Conservation (phyloP, 768 basidiomycete genomes). For the Grammothele lineata region DNA sequence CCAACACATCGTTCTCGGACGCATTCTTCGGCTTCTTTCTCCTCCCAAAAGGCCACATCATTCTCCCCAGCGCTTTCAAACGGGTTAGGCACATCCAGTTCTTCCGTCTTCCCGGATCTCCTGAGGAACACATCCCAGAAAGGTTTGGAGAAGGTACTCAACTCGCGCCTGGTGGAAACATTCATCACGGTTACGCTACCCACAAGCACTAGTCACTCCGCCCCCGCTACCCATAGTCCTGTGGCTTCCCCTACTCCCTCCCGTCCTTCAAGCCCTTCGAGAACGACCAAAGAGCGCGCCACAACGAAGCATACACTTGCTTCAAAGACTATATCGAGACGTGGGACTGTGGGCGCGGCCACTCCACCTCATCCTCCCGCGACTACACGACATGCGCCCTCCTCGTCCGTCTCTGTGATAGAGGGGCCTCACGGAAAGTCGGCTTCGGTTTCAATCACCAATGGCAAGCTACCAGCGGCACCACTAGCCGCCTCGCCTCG, state of each 20-base stretch:
- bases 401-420: too few relatives aligned
- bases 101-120: slow-evolving; percentile 27
- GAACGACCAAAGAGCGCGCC: background rate
- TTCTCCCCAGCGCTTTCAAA: slow-evolving; percentile 1
- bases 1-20: slow-evolving; percentile 37
- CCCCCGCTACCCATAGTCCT: slow-evolving; percentile 3
- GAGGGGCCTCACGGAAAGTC: too few relatives aligned
- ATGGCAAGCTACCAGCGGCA: too few relatives aligned
- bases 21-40: slow-evolving; percentile 49
- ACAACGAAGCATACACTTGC: background rate
- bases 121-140: slow-evolving; percentile 62
- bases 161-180: slow-evolving; percentile 73
- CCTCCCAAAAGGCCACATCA: slow-evolving; percentile 16
- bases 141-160: slow-evolving; percentile 64
- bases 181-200: slow-evolving; percentile 56
- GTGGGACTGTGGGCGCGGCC: slow-evolving; percentile 5
- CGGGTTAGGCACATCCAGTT: slow-evolving; percentile 7
- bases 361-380: slow-evolving; percentile 2
- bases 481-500: too few relatives aligned
- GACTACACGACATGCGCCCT: too few relatives aligned
- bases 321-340: slow-evolving; percentile 22
- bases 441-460: too few relatives aligned
- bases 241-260: background rate
- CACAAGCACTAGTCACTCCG: slow-evolving; percentile 9
- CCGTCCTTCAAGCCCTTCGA: slow-evolving; percentile 6